Percentiles rank a stretch among this genome's conserved stretches.
Conservation (phyloP, 345 rosid species). For the Eucalyptus urophylla region DNA sequence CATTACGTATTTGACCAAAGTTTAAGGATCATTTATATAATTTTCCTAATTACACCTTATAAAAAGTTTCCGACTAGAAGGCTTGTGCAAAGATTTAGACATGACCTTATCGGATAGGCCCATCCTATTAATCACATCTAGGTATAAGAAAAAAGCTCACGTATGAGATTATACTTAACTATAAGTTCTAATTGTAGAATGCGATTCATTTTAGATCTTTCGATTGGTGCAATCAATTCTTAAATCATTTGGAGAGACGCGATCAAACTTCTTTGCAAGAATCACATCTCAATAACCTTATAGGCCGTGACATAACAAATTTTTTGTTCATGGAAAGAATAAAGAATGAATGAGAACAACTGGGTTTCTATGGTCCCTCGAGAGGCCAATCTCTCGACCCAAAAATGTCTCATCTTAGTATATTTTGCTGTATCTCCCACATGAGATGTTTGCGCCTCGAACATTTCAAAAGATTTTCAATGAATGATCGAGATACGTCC, state of each 20-base stretch:
- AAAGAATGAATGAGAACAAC: neutral
- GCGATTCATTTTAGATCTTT: neutral
- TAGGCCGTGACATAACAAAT: neutral
- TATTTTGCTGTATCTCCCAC: neutral
- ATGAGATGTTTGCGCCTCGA: neutral
- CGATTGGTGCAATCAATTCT: neutral
- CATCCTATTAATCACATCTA: neutral
- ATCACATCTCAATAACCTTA: neutral
- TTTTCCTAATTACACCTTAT: neutral
- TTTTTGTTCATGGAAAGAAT: neutral
- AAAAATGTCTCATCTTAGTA: neutral
- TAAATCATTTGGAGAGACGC: neutral
- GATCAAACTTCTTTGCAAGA: neutral
- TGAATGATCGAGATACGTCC: neutral
- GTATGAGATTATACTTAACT: neutral
- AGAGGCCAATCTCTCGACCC: neutral
- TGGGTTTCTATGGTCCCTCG: neutral
- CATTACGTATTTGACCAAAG: accelerated
- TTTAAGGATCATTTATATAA: no score
- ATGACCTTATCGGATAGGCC: neutral
- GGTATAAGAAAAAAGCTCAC: neutral
- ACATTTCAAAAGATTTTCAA: neutral
- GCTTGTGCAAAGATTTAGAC: neutral
- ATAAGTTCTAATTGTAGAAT: neutral
- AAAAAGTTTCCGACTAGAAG: neutral